phyloP scores from a whole-genome alignment of 1,139 yeast genomes.

The Schizosaccharomyces versatilis region DNA sequence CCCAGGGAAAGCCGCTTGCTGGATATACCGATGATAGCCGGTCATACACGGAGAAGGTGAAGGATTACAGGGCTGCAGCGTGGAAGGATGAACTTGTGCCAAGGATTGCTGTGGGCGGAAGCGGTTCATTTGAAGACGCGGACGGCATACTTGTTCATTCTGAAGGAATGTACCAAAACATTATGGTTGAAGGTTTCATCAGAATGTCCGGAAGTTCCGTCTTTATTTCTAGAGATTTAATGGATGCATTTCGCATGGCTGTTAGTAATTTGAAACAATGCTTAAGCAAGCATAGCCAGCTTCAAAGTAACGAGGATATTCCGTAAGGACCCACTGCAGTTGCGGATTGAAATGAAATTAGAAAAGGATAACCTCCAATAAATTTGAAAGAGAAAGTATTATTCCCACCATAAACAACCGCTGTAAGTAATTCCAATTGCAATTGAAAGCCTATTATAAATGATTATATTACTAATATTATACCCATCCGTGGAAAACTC shows the following conservation, averaged over 20 bases:
- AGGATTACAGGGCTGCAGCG: neutral
- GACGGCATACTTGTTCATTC: neutral
- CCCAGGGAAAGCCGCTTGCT: conserved; percentile 2
- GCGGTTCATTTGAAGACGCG: neutral
- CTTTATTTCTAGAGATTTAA: neutral
- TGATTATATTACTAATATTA: too few relatives aligned
- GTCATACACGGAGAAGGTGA: neutral
- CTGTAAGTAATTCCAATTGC: too few relatives aligned
- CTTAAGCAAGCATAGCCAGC: too few relatives aligned
- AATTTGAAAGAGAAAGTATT: too few relatives aligned
- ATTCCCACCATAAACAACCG: too few relatives aligned
- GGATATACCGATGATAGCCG: neutral
- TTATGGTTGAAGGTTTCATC: neutral
- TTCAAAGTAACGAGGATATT: too few relatives aligned
- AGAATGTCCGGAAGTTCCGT: conserved; percentile 1
- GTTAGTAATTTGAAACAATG: neutral
- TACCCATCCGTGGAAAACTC: too few relatives aligned
- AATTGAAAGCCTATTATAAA: too few relatives aligned
- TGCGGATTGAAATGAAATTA: too few relatives aligned
- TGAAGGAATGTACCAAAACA: neutral
- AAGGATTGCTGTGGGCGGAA: neutral
- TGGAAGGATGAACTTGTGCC: neutral
- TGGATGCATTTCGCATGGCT: neutral
- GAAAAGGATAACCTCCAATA: too few relatives aligned
- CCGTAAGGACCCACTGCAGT: too few relatives aligned